phyloP scores from a whole-genome alignment of 208 protist genomes.

The Endotrypanum monterogeii region DNA sequence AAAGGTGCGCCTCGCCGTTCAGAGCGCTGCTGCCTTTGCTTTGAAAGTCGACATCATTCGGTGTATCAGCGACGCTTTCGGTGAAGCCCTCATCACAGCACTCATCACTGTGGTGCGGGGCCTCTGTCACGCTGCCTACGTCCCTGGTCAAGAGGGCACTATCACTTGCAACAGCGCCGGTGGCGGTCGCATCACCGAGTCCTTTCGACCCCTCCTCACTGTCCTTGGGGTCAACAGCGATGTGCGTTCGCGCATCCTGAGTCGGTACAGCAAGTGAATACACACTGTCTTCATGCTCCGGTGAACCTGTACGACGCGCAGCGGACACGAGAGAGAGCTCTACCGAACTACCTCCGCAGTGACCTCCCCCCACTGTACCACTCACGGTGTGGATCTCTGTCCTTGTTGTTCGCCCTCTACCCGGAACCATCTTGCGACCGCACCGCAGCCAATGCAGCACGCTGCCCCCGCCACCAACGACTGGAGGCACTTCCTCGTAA shows the following conservation, averaged over 20 bases:
- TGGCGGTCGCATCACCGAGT: neutral
- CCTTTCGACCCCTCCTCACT: neutral
- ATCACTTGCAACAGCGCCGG: neutral
- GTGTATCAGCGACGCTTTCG: neutral
- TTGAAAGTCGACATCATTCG: neutral
- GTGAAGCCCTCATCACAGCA: neutral
- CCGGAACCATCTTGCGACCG: neutral
- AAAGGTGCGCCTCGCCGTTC: neutral
- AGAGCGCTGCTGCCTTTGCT: neutral
- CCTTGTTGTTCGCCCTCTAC: conserved; percentile 14
- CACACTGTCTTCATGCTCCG: neutral
- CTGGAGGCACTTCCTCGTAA: conserved; percentile 27
- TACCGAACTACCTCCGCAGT: neutral
- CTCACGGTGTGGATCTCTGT: conserved; percentile 14
- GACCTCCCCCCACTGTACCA: neutral
- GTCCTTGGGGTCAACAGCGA: neutral
- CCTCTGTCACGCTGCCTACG: conserved; percentile 10
- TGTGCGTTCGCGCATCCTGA: neutral
- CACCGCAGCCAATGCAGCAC: conserved; percentile 8
- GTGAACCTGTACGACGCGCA: neutral
- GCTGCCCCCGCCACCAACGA: neutral
- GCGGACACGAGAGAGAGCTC: neutral
- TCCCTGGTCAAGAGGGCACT: neutral
- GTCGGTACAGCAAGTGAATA: neutral
- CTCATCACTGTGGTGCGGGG: conserved; percentile 6